Conservation (phyloP, 73 alveolate genomes). For the Paramecium pentaurelia region DNA sequence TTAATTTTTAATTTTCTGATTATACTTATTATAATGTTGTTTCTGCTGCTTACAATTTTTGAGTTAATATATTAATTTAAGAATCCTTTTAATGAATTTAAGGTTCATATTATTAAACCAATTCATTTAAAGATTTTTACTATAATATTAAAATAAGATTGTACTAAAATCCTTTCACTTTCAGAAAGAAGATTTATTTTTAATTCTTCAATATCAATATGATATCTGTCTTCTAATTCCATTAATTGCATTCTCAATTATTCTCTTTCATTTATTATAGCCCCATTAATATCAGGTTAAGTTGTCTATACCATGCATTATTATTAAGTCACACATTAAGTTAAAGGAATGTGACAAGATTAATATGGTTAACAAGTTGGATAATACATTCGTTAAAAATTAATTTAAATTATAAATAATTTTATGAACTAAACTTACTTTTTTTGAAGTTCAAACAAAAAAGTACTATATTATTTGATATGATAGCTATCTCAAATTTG, state of each 20-base stretch:
- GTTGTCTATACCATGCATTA: not conserved
- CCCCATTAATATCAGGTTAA: not conserved
- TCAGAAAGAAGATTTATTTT: not conserved
- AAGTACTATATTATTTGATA: not conserved
- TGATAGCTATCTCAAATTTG: not conserved
- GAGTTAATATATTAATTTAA: not conserved
- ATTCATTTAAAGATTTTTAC: slow-evolving; percentile 24
- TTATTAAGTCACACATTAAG: not conserved
- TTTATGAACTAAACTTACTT: not conserved
- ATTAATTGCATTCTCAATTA: not conserved
- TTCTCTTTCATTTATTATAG: slow-evolving; percentile 13
- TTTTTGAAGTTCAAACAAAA: not conserved
- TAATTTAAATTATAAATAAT: not conserved
- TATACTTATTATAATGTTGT: not conserved
- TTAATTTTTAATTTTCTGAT: not conserved
- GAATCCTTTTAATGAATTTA: not conserved
- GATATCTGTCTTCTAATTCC: slow-evolving; percentile 35
- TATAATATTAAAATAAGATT: not conserved
- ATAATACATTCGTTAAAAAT: slow-evolving; percentile 25
- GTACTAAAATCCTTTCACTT: slow-evolving; percentile 35
- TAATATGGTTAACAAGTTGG: not conserved
- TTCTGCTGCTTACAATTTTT: slow-evolving; percentile 3
- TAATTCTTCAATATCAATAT: slow-evolving; percentile 27
- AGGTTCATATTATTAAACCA: not conserved
- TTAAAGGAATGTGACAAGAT: not conserved